Base-by-base conservation (phyloP, 768 basidiomycete species). In the Boletus sensibilis region DNA sequence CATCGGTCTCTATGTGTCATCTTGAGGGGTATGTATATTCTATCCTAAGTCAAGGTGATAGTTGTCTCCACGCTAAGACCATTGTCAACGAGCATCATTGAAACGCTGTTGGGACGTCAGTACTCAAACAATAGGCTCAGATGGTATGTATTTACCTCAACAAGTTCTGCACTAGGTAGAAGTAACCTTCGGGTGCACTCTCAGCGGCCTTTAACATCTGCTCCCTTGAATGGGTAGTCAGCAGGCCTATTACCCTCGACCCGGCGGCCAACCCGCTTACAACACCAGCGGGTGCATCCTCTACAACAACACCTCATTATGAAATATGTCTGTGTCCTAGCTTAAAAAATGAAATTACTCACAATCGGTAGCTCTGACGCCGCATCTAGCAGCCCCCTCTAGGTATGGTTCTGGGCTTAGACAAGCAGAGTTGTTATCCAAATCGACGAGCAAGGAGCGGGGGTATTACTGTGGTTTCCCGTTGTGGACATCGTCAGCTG, bases 271-370 rank as follows among this genome's bases (percentile, higher is more conserved):
- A 76, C 12, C 94, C 94, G 56, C 92, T 89, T 39, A 76, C 76
- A 63, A 98, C 78, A 20, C 94, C 95, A 16, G 84, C 84, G 1
- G 94, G 94, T 3, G 95, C 92, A 73, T 98, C 96, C 68, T 96
- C 94, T 33, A 98, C 82, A 16, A 97, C 95, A 45, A 96, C 77
- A 63, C 88, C 89, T 87, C 25, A 23, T 50, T 5, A 38, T 50
- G 48, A 65, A 48, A 56, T 66, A 34, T n/a, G 51, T 29, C 14
- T 18, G 23, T 20, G 37, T 13, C 18, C 40, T 37, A n/a, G n/a
- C 10, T 38, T 45, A 37, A 14, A 45, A 33, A 37, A 23, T 38
- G 34, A n/a, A 39, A 43, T 20, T 14, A 41, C 69, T 65, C 49
- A 71, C 65, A 69, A 21, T 62, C 56, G 18, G 44, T 47, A 13